Evolutionary conservation across 345 rosid species (phyloP), one percentile per base, ranked within the genome.

Genomic region (Eucalyptus pauciflora): DNA sequence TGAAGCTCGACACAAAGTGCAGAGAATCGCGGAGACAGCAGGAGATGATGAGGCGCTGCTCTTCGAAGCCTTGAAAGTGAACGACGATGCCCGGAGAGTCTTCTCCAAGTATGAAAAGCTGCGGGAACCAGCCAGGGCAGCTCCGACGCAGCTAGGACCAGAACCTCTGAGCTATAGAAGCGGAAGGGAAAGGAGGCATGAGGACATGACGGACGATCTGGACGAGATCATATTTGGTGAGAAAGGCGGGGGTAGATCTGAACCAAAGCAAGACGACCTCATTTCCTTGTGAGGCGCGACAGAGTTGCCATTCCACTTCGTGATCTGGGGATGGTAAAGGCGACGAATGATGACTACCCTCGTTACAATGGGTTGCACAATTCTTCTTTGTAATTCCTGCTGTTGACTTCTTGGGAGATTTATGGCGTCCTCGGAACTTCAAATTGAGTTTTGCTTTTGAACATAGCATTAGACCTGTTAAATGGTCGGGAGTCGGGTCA

Each of bases 171-270:
- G 94, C 88, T 88, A 92, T n/a, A 94, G 91, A 54, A 92, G 92
- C 48, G 93, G 94, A 20, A 83, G 89, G 94, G 46, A 9, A 69
- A 10, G 94, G 87, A 93, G 94, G 93, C 94, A 91, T 3, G 96
- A 95, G 37, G 96, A 93, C 90, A 92, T 94, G 97, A 94, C 94
- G 96, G 99, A 96, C 92, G 99, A 97, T 90, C 97, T 97, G 10
- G 98, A 97, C 87, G 96, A 97, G 89, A 95, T 96, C 97, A 95
- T 96, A 87, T 95, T 96, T 43, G 98, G 98, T 51, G 93, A 95
- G 95, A 96, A 96, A 91, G 46, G 83, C 83, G 91, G 94, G 8
- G 92, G 92, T 43, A 91, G 93, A 31, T 86, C 94, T 12, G 93
- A 93, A 64, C 67, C 96, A n/a, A 87, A 96, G 5, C 96, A 94